Conservation (phyloP, 441 rosid genomes). For the Melastoma candidum region DNA sequence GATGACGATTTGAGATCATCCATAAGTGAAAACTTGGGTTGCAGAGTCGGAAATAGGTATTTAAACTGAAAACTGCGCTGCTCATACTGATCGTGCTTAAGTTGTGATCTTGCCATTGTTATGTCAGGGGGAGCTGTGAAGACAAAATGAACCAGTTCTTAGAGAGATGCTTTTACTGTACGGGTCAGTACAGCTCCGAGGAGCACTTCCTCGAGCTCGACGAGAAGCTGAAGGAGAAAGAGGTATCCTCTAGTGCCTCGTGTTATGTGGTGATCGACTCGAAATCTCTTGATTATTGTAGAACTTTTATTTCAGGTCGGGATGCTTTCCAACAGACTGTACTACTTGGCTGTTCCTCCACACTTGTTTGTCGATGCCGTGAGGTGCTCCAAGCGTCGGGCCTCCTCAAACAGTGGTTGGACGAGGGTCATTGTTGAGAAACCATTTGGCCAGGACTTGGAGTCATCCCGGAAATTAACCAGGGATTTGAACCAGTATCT, state of each 20-base stretch:
- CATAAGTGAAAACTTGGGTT: conserved; percentile 17
- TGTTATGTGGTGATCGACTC: neutral
- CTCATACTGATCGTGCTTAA: neutral
- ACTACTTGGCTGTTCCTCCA: conserved; percentile 18
- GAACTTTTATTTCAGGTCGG: conserved; percentile 10
- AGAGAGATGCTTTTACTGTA: conserved; percentile 17
- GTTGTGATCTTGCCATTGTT: neutral
- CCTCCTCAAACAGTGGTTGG: conserved; percentile 18
- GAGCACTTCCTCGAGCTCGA: conserved; percentile 17
- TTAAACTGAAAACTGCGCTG: neutral
- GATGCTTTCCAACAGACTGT: conserved; percentile 14
- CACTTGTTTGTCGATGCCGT: conserved; percentile 13
- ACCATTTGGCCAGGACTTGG: conserved; percentile 19
- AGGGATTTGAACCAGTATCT: conserved; percentile 9
- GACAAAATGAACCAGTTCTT: conserved; percentile 15
- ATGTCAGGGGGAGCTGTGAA: conserved; percentile 8
- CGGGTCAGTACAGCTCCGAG: conserved; percentile 21
- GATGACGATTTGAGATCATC: conserved; percentile 19
- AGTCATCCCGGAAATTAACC: conserved; percentile 14
- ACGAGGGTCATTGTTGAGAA: conserved; percentile 15
- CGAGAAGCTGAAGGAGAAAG: conserved; percentile 13
- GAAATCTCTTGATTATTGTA: neutral
- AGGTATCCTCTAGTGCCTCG: conserved; percentile 8
- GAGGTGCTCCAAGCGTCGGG: conserved; percentile 16
- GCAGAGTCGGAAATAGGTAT: conserved; percentile 22